Evolutionary conservation across 1,139 yeast genomes (phyloP), one percentile per base, ranked within the genome.

Genomic region (Geotrichum reessii): DNA sequence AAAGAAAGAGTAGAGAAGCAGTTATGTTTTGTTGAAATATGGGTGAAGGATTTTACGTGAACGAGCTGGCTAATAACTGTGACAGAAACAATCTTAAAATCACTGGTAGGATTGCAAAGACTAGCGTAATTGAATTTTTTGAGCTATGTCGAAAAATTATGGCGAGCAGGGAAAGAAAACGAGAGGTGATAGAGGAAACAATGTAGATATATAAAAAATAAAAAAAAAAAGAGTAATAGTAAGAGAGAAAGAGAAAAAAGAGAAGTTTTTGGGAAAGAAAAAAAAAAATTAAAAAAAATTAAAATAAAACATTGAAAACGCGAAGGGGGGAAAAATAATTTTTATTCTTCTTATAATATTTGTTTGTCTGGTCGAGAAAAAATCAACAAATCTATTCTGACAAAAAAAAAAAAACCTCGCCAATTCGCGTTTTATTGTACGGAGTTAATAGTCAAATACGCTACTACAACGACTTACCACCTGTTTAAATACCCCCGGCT

Each of bases 221-320:
- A n/a, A n/a, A n/a, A n/a, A n/a, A 31, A 19, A 28, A 19, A 25
- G 27, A n/a, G n/a, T 12, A 19, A 28, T 27, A 44, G 47, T 24
- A 21, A 47, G 46, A 24, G 47, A 31, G 24, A 28, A 52, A 51
- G 25, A 51, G 21, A 47, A 11, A 52, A 53, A 52, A 47, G 42
- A 56, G 31, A 51, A 31, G 25, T 27, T 42, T 46, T 25, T 8
- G 17, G 37, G 37, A 25, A 47, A 24, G 40, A 31, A 48, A 47
- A 47, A 17, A 47, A 24, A 17, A 37, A 31, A 14, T n/a, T 19
- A 22, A 31, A 47, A 22, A 47, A 44, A 27, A 25, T 27, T 4
- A 33, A 40, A 40, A 22, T 42, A n/a, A 8, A n/a, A n/a, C n/a
- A n/a, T n/a, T n/a, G n/a, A 14, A 40, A 27, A 19, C 42, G 50